phyloP scores from a whole-genome alignment of 768 basidiomycete species.

The Boletus tomentosulus region DNA sequence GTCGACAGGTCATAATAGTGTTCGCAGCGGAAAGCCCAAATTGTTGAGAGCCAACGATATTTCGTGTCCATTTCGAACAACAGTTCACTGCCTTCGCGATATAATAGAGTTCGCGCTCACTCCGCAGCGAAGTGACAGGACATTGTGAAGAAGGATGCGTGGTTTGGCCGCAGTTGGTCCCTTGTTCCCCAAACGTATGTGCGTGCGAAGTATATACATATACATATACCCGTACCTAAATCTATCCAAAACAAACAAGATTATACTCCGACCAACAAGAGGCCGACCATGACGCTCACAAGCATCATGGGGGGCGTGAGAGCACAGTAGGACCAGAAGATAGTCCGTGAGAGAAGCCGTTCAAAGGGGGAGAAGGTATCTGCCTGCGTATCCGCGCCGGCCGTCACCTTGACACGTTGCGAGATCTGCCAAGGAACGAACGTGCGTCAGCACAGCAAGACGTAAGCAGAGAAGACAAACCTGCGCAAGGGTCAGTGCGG shows the following conservation, averaged over 20 bases:
- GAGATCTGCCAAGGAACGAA: slow-evolving; percentile 14
- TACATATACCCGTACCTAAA: not conserved
- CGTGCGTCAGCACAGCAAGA: not conserved
- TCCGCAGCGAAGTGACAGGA: not conserved
- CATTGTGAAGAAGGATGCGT: not conserved
- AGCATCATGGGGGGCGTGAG: slow-evolving; percentile 86
- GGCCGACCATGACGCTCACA: slow-evolving; percentile 67
- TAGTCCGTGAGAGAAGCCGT: slow-evolving; percentile 82
- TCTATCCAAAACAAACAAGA: not conserved
- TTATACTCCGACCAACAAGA: slow-evolving; percentile 56
- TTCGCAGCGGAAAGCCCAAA: too few species aligned
- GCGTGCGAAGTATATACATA: not conserved
- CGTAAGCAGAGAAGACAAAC: slow-evolving; percentile 21
- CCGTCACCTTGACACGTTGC: slow-evolving; percentile 7
- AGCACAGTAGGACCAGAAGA: slow-evolving; percentile 90
- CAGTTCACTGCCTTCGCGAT: not conserved
- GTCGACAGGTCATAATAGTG: too few species aligned
- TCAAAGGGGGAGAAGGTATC: slow-evolving; percentile 52
- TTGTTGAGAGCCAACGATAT: too few species aligned
- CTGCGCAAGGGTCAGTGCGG: slow-evolving; percentile 69
- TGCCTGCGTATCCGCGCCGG: not conserved
- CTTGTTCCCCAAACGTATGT: not conserved
- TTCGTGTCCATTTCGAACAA: not conserved
- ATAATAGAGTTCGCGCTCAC: too few species aligned
- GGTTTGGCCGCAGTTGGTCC: not conserved